Base-by-base conservation (phyloP, 1,284 basidiomycete species). In the Sporisorium sorghi region DNA sequence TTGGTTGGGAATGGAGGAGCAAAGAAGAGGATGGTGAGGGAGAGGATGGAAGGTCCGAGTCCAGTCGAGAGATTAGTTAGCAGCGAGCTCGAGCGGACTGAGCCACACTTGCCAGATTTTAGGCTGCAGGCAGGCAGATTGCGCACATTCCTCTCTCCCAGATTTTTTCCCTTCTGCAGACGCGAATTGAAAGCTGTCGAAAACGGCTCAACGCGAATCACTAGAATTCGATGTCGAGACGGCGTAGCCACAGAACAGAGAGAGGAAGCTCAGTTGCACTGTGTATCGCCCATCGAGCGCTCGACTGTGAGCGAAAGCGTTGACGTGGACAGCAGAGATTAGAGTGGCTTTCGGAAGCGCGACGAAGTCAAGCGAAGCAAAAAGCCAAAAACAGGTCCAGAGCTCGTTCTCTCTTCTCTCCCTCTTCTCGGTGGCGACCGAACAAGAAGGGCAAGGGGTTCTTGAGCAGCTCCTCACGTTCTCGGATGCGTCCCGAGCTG, bases 351-450 rank as follows among this genome's bases (percentile, higher is more conserved):
- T 55, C 53, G 33, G 53, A 44, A 55, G 21, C 53, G 24, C 23
- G 42, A 21, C 53, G 42, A 55, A 55, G 43, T 6, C 42, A 55
- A 39, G 26, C 54, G 54, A 56, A 56, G 33, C 42, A 15, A 17
- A 23, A n/a, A n/a, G n/a, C n/a, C 5, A 7, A 35, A 40, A n/a
- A 37, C 17, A 37, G 17, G 11, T 10, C 33, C 33, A 14, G 35
- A 9, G 6, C n/a, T 19, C 3, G 9, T 19, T 15, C n/a, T 40
- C 37, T 8, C n/a, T 19, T n/a, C 42, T 43, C 14, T n/a, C n/a
- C n/a, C n/a, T n/a, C n/a, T n/a, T 42, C 21, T 43, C 17, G 26
- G 15, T 26, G 43, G 26, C 24, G 17, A 44, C 43, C 43, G 43
- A 44, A 28, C n/a, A n/a, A n/a, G n/a, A 6, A 2, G 19, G 24